Conservation (phyloP, 202 grass and related monocot genomes). For the Setaria viridis region DNA sequence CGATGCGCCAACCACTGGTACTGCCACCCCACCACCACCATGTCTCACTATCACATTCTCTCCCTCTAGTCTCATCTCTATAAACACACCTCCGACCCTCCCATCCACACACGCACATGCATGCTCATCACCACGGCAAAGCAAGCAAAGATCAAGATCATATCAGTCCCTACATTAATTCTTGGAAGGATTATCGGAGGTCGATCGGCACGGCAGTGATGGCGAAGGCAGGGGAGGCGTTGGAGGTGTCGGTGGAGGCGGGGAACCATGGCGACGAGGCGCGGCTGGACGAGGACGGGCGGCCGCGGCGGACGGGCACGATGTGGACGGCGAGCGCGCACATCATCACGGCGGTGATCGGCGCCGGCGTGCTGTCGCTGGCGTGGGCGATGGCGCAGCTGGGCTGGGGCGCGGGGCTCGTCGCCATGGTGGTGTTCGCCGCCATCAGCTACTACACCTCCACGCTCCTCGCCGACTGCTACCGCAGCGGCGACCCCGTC, state of each 20-base stretch:
- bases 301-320: constrained; percentile 57
- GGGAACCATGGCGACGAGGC: neutral
- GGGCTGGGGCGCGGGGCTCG: constrained; percentile 73
- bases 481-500: constrained; percentile 67
- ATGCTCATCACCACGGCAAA: neutral
- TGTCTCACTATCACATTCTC: neutral
- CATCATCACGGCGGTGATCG: constrained; percentile 94
- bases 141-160: neutral
- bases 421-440: constrained; percentile 83
- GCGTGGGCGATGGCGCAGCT: constrained; percentile 96
- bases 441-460: constrained; percentile 90
- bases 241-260: neutral
- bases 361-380: constrained; percentile 84
- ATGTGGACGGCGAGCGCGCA: constrained; percentile 90
- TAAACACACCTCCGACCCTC: neutral
- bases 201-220: neutral
- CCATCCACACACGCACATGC: neutral
- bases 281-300: constrained; percentile 49
- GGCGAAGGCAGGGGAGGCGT: neutral
- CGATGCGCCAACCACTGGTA: neutral
- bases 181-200: neutral
- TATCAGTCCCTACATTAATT: neutral
- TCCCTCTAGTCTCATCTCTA: constrained; percentile 1
- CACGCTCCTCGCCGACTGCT: constrained; percentile 82
- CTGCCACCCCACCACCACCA: neutral